Evolutionary conservation across 176 grass and related monocot genomes (phyloP).

Genomic region (Oryza glumipatula): DNA sequence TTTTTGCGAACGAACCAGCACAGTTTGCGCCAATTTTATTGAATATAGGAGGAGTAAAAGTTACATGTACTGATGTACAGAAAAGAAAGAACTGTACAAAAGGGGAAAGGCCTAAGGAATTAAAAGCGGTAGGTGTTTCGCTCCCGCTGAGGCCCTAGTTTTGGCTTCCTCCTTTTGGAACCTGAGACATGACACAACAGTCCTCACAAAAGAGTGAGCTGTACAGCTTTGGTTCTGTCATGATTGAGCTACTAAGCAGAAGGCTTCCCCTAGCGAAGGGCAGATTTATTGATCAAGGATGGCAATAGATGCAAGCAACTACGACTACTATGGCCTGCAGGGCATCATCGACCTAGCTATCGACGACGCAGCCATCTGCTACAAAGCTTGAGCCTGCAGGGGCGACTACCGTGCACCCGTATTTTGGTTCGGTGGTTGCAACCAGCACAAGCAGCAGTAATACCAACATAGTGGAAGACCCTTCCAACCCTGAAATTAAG

Average conservation of each 20-base stretch:
- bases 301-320: conserved; percentile 59
- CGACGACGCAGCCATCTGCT: conserved; percentile 32
- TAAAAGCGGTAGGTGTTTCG: too few relatives aligned
- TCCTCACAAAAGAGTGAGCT: conserved; percentile 86
- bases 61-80: too few relatives aligned
- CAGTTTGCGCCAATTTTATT: too few relatives aligned
- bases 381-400: conserved; percentile 28
- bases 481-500: not conserved
- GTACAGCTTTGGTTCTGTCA: conserved; percentile 80
- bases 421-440: not conserved
- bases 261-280: conserved; percentile 59
- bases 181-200: conserved; percentile 91
- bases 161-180: conserved; percentile 36
- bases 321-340: conserved; percentile 62
- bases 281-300: conserved; percentile 71
- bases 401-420: not conserved
- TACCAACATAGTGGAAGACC: conserved; percentile 6
- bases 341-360: conserved; percentile 64
- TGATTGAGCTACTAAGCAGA: conserved; percentile 55
- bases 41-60: too few relatives aligned
- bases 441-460: conserved; percentile 14
- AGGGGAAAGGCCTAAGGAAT: too few relatives aligned
- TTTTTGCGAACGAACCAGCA: too few relatives aligned
- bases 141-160: too few relatives aligned
- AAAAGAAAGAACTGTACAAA: too few relatives aligned